Base-by-base conservation (phyloP, 345 rosid genomes). In the Barbarea vulgaris region DNA sequence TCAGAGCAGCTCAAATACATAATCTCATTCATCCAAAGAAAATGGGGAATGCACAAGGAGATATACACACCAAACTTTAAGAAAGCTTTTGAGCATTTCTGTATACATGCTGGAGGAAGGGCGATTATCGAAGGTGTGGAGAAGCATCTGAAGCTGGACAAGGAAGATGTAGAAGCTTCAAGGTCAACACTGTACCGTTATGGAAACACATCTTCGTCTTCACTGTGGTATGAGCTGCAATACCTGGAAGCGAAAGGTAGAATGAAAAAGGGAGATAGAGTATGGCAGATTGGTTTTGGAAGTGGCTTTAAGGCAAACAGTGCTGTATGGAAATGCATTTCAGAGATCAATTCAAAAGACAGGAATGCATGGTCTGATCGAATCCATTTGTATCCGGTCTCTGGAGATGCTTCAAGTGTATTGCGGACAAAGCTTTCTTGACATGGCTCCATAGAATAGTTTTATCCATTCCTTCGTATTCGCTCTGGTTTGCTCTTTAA, bases 261-360 rank as follows among this genome's bases (percentile, higher is more conserved):
- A 78, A 74, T 88, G 82, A 84, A 65, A 78, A 84, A 47, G 69
- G 91, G 83, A 63, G 91, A 87, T 36, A 30, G 69, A 18, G 73
- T 86, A n/a, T 78, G 86, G 89, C 91, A 76, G 67, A 84, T 88
- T 46, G 84, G 89, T n/a, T 86, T 86, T 28, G 96, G 88, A 52
- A 90, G 91, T 72, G 93, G 93, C 41, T 90, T 90, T 71, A 86
- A 88, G 67, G 74, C 82, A 28, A 88, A 87, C 27, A 90, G 86
- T 72, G 89, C 86, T 57, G 89, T 81, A 2, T 90, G 93, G 93
- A 79, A 81, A 77, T 81, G 87, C 76, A 77, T 84, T 52, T 77
- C 87, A 0, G 73, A 79, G 63, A 50, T 76, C 46, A 50, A 86
- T 61, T 80, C 85, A 6, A 52, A 62, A 21, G 83, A 21, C 3